Evolutionary conservation across 2,329 filamentous ascomycete species (phyloP).

Genomic region (Fusarium sp.): DNA sequence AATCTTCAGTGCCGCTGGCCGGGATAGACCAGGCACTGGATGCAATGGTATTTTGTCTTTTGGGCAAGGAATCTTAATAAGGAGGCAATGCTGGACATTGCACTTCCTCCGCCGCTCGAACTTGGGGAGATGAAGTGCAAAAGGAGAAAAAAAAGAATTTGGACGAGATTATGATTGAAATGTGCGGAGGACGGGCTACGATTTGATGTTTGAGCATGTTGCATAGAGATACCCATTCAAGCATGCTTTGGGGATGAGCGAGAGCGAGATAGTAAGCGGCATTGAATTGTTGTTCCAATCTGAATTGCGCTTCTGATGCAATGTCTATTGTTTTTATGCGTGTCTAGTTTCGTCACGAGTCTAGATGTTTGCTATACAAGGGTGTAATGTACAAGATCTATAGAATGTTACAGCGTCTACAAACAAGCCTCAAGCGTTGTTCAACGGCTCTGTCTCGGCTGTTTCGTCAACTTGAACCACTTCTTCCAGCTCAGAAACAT

Average conservation of each 20-base stretch:
- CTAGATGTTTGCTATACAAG: slow-evolving; percentile 8
- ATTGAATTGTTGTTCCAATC: slow-evolving; percentile 40
- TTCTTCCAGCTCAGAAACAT: slow-evolving; percentile 9
- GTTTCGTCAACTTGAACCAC: neutral
- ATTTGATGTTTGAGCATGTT: slow-evolving; percentile 42
- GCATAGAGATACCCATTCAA: slow-evolving; percentile 48
- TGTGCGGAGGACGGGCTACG: slow-evolving; percentile 39
- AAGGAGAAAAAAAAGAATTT: slow-evolving; percentile 4
- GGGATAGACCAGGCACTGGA: slow-evolving; percentile 43
- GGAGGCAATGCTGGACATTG: slow-evolving; percentile 42
- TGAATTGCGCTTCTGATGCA: neutral
- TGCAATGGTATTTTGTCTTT: slow-evolving; percentile 44
- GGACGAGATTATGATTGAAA: slow-evolving; percentile 40
- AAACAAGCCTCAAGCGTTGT: neutral
- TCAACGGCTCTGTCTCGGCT: neutral
- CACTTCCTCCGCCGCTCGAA: slow-evolving; percentile 28
- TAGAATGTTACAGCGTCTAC: neutral
- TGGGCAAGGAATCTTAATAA: slow-evolving; percentile 29
- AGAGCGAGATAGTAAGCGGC: slow-evolving; percentile 45
- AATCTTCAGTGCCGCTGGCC: slow-evolving; percentile 43
- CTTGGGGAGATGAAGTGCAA: slow-evolving; percentile 33
- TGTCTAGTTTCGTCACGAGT: neutral
- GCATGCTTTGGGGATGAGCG: slow-evolving; percentile 39
- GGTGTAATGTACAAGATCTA: neutral
- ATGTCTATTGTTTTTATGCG: neutral